phyloP scores from a whole-genome alignment of 495 filamentous ascomycete genomes.

The Penicillium odoratum region DNA sequence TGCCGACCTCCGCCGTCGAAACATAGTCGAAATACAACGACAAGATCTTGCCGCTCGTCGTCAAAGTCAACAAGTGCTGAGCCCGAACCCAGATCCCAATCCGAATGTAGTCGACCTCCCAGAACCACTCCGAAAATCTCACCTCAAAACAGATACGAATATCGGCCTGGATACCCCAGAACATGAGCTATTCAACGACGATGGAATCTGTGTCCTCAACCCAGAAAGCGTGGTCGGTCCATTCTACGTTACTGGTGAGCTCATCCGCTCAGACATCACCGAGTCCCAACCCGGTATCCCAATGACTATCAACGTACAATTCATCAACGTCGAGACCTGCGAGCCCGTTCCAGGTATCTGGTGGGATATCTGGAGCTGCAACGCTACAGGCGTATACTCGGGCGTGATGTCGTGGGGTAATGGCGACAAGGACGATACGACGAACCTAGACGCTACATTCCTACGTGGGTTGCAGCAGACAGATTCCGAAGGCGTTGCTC shows the following conservation, averaged over 20 bases:
- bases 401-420: slow-evolving; percentile 24
- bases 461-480: slow-evolving; percentile 52
- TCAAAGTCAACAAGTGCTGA: neutral
- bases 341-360: slow-evolving; percentile 48
- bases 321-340: slow-evolving; percentile 55
- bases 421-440: slow-evolving; percentile 25
- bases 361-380: slow-evolving; percentile 58
- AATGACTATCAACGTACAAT: slow-evolving; percentile 54
- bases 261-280: slow-evolving; percentile 50
- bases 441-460: slow-evolving; percentile 48
- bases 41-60: neutral
- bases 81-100: neutral
- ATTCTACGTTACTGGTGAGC: slow-evolving; percentile 42
- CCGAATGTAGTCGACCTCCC: neutral
- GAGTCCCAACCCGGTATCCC: slow-evolving; percentile 51
- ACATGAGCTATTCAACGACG: slow-evolving; percentile 23
- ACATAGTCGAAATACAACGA: neutral
- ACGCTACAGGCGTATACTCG: slow-evolving; percentile 55
- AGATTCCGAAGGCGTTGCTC: slow-evolving; percentile 47
- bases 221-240: slow-evolving; percentile 33
- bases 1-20: neutral
- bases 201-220: slow-evolving; percentile 23
- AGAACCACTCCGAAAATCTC: neutral
- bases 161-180: slow-evolving; percentile 16
- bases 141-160: neutral